phyloP scores from a whole-genome alignment of 2,329 filamentous ascomycete genomes.

The Epichloe hybrida region DNA sequence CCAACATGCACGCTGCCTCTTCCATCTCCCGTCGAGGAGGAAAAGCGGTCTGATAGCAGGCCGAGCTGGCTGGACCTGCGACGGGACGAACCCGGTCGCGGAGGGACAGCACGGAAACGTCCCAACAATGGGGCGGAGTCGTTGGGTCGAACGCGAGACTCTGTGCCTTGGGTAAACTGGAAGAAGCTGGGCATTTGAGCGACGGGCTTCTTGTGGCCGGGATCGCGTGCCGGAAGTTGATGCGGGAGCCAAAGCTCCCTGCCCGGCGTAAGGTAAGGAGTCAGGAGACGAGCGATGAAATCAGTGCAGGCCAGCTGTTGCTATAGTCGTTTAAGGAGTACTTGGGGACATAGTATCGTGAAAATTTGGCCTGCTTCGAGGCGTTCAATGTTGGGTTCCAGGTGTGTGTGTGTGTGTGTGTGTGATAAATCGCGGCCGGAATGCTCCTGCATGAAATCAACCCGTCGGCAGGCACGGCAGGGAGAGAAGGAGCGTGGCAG shows the following conservation, averaged over 20 bases:
- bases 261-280: not conserved
- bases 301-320: not conserved
- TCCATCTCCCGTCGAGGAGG: constrained; percentile 12
- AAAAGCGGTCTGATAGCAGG: constrained; percentile 22
- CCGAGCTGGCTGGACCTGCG: constrained; percentile 24
- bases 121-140: constrained; percentile 49
- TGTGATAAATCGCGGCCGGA: not conserved
- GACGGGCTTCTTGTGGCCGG: constrained; percentile 1
- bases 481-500: not conserved
- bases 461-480: not conserved
- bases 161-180: constrained; percentile 51
- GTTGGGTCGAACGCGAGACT: constrained; percentile 38
- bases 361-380: not conserved
- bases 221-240: not conserved
- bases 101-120: constrained; percentile 50
- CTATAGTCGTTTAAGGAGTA: no score
- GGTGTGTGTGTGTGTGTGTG: no score
- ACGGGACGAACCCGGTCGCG: constrained; percentile 19
- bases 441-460: not conserved
- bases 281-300: not conserved
- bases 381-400: not conserved
- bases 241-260: not conserved
- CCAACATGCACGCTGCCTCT: constrained; percentile 42
- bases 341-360: not conserved
- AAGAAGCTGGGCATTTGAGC: constrained; percentile 48